Evolutionary conservation across 2,329 filamentous ascomycete genomes (phyloP).

Genomic region (Pseudocercospora vitis): DNA sequence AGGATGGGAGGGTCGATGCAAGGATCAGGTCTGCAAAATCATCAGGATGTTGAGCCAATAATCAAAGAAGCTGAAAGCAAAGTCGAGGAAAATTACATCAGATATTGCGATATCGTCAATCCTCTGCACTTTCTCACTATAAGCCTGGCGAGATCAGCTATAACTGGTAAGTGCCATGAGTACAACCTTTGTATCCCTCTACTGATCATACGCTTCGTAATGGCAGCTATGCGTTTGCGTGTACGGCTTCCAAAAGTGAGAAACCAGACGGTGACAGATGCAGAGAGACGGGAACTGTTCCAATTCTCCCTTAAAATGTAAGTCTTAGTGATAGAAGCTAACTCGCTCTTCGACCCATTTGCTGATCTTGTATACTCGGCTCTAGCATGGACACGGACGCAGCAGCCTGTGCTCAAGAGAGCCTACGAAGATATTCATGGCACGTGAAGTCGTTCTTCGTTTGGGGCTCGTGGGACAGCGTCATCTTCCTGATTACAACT

Average conservation of each 20-base stretch:
- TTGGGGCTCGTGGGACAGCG: constrained; percentile 36
- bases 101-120: constrained; percentile 45
- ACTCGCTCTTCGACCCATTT: no score
- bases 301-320: constrained; percentile 43
- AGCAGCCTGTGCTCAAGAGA: constrained; percentile 40
- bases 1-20: constrained; percentile 4
- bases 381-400: constrained; percentile 44
- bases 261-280: constrained; percentile 29
- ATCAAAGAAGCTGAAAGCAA: constrained; percentile 43
- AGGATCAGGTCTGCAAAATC: constrained; percentile 9
- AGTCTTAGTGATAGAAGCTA: no score
- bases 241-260: constrained; percentile 46
- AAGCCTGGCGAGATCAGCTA: constrained; percentile 44
- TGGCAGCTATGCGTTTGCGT: constrained; percentile 45
- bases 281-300: constrained; percentile 42
- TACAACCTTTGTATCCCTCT: no score
- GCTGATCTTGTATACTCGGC: no score
- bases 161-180: no score
- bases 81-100: constrained; percentile 43
- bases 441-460: constrained; percentile 52
- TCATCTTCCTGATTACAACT: constrained; percentile 35
- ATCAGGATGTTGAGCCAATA: constrained; percentile 19
- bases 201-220: no score
- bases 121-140: constrained; percentile 46
- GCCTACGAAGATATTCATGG: constrained; percentile 50